These are phyloP conservation scores for Exophiala aquamarina DNA, from an alignment of 2,329 filamentous ascomycete species.

Conservation along the genomic window DNA sequence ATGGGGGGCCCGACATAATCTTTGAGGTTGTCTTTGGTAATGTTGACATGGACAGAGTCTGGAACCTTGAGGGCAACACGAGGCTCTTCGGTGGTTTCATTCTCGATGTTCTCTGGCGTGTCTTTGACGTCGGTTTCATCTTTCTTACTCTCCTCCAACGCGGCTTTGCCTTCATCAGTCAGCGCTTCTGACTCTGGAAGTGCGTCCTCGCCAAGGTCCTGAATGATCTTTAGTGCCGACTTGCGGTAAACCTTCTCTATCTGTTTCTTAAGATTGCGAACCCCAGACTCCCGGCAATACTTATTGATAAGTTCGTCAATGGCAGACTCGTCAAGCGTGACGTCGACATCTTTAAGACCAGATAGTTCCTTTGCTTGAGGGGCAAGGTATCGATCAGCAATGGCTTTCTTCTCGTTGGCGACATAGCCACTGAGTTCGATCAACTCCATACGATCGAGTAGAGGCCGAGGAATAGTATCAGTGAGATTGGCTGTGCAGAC, in stretches of 20 bases:
- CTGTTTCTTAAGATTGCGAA: constrained; percentile 97
- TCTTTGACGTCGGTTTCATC: constrained; percentile 63
- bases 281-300: constrained; percentile 95
- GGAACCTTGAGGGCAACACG: constrained; percentile 79
- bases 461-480: constrained; percentile 90
- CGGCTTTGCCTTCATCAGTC: constrained; percentile 81
- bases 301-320: constrained; percentile 98
- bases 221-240: constrained; percentile 93
- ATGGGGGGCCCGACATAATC: constrained; percentile 96
- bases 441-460: constrained; percentile 96
- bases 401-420: constrained; percentile 97
- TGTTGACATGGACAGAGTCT: constrained; percentile 79
- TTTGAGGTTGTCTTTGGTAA: constrained; percentile 85
- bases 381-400: constrained; percentile 87
- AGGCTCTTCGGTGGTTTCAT: constrained; percentile 64
- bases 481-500: constrained; percentile 99
- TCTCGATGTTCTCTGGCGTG: constrained; percentile 55
- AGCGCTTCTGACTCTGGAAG: constrained; percentile 78
- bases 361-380: constrained; percentile 93
- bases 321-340: constrained; percentile 80
- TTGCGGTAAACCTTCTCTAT: constrained; percentile 99
- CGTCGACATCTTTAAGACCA: constrained; percentile 85
- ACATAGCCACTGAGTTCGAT: constrained; percentile 96
- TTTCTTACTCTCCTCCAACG: constrained; percentile 69
- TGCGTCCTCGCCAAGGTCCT: constrained; percentile 83